Evolutionary conservation across 2,329 filamentous ascomycete genomes (phyloP), one percentile per base, ranked within the genome.

Genomic region (Nemania sp.): DNA sequence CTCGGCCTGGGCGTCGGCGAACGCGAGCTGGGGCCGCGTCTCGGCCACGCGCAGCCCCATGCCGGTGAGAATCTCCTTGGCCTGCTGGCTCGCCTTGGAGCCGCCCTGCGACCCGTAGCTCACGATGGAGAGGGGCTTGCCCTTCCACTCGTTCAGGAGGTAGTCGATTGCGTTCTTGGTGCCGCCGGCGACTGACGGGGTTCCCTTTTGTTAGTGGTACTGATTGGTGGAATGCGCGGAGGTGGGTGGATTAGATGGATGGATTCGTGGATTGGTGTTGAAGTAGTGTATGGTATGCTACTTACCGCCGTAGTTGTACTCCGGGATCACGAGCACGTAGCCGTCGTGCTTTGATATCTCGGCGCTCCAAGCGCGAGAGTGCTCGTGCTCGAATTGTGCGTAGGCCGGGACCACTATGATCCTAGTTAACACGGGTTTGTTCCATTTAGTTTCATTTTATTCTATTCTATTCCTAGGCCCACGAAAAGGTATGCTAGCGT

Each of bases 131-230:
- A 81, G 82, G 0, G 86, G 84, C 75, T 89, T 89, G 8, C 83
- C 85, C 26, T 77, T 82, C 85, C 86, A 89, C 73, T 89, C 87
- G 72, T 89, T 78, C 71, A 82, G 84, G 0, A 90, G 80, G 73
- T 88, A 90, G 74, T 90, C 88, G 63, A 90, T 82, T 5, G 88
- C 87, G 73, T 89, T 90, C 80, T 90, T 90, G 56, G 87, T 77
- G 6, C 79, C 82, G 0, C 83, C 87, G 0, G 87, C 80, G 5
- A 88, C 70, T 72, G 49, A 53, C 10, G 49, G 26, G 49, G 22
- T n/a, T n/a, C n/a, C n/a, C n/a, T 45, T 6, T 45, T 5, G 43
- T n/a, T 45, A n/a, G 45, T 13, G n/a, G 22, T 49, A 11, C 13
- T 49, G n/a, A n/a, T n/a, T n/a, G 43, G 43, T 45, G 11, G 43